phyloP scores from a whole-genome alignment of 805 yeast genomes.

The Yarrowia sp. region DNA sequence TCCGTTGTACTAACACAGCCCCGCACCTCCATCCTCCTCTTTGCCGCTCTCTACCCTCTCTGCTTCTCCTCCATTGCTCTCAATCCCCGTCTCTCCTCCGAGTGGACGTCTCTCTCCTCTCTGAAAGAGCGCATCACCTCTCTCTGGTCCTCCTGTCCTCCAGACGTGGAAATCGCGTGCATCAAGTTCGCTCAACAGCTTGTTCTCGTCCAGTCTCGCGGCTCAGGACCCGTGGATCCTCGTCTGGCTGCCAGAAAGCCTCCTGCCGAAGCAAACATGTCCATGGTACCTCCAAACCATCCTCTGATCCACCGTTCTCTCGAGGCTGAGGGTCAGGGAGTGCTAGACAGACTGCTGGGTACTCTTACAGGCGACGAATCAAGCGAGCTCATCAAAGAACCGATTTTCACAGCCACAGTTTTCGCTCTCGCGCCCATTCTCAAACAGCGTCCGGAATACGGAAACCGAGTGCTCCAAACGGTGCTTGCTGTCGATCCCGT shows the following conservation, averaged over 20 bases:
- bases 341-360: slow-evolving; percentile 63
- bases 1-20: background rate
- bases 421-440: slow-evolving; percentile 63
- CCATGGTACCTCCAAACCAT: slow-evolving; percentile 56
- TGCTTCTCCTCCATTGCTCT: slow-evolving; percentile 44
- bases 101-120: slow-evolving; percentile 56
- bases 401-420: slow-evolving; percentile 56
- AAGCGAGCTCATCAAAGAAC: background rate
- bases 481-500: background rate
- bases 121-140: slow-evolving; percentile 60
- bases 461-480: slow-evolving; percentile 40
- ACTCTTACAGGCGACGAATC: slow-evolving; percentile 53
- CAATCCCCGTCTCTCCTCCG: slow-evolving; percentile 43
- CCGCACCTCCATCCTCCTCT: background rate
- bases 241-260: slow-evolving; percentile 31
- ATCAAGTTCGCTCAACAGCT: slow-evolving; percentile 66
- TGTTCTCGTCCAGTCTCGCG: slow-evolving; percentile 53
- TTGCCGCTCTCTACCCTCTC: slow-evolving; percentile 44
- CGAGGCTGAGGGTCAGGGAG: slow-evolving; percentile 68
- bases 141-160: slow-evolving; percentile 68
- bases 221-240: slow-evolving; percentile 36
- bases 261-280: slow-evolving; percentile 44
- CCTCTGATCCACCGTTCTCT: slow-evolving; percentile 57
- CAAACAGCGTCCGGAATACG: slow-evolving; percentile 33
- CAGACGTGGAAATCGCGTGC: slow-evolving; percentile 64